Percentiles rank a stretch among this genome's conserved stretches.
Conservation (phyloP, 805 yeast species). For the Barnettozyma sucrosica region DNA sequence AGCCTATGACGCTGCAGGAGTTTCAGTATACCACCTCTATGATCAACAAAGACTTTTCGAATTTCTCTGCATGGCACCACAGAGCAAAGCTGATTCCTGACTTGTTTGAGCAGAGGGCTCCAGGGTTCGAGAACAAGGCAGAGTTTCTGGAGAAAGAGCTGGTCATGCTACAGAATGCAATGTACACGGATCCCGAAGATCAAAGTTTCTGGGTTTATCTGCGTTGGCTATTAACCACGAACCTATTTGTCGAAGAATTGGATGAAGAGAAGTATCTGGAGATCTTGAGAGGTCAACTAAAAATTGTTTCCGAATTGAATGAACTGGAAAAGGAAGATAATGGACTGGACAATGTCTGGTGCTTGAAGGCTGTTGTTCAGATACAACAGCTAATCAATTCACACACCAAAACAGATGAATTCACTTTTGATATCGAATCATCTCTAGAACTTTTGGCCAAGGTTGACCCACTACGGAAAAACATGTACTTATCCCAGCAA, state of each 20-base stretch:
- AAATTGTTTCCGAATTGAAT: slow-evolving; percentile 54
- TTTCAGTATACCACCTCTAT: slow-evolving; percentile 71
- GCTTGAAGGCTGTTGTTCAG: slow-evolving; percentile 55
- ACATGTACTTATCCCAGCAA: slow-evolving; percentile 38
- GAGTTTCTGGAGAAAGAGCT: slow-evolving; percentile 52
- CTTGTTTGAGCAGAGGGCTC: slow-evolving; percentile 31
- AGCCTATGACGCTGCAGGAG: slow-evolving; percentile 42
- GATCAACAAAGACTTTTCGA: slow-evolving; percentile 80
- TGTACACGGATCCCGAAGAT: slow-evolving; percentile 90
- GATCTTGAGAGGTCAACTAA: slow-evolving; percentile 41
- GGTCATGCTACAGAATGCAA: slow-evolving; percentile 68
- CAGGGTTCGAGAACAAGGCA: slow-evolving; percentile 26
- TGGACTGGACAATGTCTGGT: slow-evolving; percentile 65
- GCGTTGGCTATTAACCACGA: slow-evolving; percentile 60
- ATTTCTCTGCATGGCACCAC: slow-evolving; percentile 95
- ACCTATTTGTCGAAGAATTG: slow-evolving; percentile 24
- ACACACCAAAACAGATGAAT: slow-evolving; percentile 8
- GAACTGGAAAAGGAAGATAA: slow-evolving; percentile 66
- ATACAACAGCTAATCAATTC: slow-evolving; percentile 32
- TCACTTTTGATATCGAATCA: slow-evolving; percentile 27
- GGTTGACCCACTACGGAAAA: slow-evolving; percentile 60
- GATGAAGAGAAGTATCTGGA: slow-evolving; percentile 28
- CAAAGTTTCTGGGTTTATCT: slow-evolving; percentile 90
- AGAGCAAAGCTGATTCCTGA: slow-evolving; percentile 63
- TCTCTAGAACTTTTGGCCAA: slow-evolving; percentile 39